Evolutionary conservation across 2,329 filamentous ascomycete genomes (phyloP).

Genomic region (Neofusicoccum sp.): DNA sequence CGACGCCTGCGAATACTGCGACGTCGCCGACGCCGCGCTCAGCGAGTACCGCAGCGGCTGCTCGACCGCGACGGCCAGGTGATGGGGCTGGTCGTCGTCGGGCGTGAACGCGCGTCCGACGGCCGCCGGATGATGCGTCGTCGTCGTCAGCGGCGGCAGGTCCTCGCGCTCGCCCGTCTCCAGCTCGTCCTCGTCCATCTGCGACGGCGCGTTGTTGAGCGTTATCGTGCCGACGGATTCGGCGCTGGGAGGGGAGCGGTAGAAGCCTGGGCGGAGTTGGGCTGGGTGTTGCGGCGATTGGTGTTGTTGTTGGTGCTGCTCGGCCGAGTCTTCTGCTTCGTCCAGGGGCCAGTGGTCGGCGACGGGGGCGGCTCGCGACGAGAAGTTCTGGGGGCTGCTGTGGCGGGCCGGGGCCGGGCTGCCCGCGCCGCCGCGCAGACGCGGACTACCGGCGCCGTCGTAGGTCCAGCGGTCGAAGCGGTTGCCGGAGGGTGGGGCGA

Average conservation of each 20-base stretch:
- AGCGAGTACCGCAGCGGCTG: not conserved
- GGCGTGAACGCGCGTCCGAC: slow-evolving; percentile 1
- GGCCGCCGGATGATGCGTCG: not conserved
- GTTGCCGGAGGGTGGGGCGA: slow-evolving; percentile 1
- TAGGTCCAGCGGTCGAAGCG: slow-evolving; percentile 11
- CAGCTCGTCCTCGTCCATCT: not conserved
- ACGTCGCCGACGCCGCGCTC: not conserved
- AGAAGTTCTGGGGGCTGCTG: slow-evolving; percentile 4
- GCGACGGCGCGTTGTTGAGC: not conserved
- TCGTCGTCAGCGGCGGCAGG: not conserved
- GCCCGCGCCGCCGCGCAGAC: not conserved
- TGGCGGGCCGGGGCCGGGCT: not conserved
- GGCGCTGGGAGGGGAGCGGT: not conserved
- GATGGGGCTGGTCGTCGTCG: slow-evolving; percentile 5
- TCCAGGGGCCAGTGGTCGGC: not conserved
- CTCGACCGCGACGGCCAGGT: not conserved
- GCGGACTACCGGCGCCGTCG: not conserved
- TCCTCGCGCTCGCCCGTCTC: not conserved
- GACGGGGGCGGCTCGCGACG: not conserved
- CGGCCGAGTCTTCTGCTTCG: not conserved
- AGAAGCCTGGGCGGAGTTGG: not conserved
- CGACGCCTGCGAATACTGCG: slow-evolving; percentile 1
- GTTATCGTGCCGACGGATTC: slow-evolving; percentile 5
- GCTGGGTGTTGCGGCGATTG: not conserved
- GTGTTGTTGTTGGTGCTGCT: not conserved